Base-by-base conservation (phyloP, 495 filamentous ascomycete species). In the Trichoderma erinaceum region DNA sequence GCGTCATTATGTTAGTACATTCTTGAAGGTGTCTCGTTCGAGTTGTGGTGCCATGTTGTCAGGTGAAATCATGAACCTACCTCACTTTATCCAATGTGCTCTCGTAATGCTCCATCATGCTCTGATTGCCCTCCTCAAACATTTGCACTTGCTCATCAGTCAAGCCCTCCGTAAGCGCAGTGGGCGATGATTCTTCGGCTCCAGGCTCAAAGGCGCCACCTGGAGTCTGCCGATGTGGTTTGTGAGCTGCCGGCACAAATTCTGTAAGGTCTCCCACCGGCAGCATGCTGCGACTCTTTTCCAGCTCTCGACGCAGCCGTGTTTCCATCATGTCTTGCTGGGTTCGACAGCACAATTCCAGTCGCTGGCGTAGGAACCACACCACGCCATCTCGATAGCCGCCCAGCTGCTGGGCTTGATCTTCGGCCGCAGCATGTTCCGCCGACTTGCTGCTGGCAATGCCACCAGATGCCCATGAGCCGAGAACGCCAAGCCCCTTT, bases 251-350 rank as follows among this genome's bases (percentile, higher is more conserved):
- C n/a, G 65, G 65, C 21, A n/a, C 43, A 38, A 68, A 56, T 41
- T 52, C 69, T 61, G 52, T 46, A 50, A 58, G 16, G n/a, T 66
- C 68, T 43, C 58, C 67, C 46, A 68, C n/a, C 69, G 92, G 90
- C 68, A 97, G 77, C 63, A 94, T 84, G 76, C 90, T 95, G 79
- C 90, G 92, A 75, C 88, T 92, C 84, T 88, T 92, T 81, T 98
- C 96, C 73, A 92, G 81, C 73, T 93, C 91, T 68, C 96, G 80
- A 74, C 86, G 85, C 69, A 98, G 77, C 72, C 95, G 78, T 74
- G 89, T 90, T 78, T 97, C 95, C 80, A 98, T 96, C 91, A 97
- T 97, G 63, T 80, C 82, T 66, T 90, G 84, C 81, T 98, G 93
- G 70, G 90, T 85, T 76, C 86, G 81, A 41, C 88, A 88, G 15